Conservation (phyloP, 345 rosid species). For the Euphorbia peplus region DNA sequence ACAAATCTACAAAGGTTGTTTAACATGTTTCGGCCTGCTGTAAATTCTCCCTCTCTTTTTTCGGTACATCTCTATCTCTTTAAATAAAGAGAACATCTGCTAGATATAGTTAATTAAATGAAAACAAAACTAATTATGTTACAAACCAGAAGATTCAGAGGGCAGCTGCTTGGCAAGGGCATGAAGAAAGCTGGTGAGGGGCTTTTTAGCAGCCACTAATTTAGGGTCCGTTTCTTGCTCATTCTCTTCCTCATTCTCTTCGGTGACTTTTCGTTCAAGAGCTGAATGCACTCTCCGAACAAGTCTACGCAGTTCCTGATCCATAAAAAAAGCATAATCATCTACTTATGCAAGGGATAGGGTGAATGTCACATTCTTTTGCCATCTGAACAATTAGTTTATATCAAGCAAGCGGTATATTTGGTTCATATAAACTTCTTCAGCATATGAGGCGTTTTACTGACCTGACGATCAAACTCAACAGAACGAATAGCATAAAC, state of each 20-base stretch:
- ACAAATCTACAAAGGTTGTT: not conserved
- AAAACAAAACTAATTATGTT: not conserved
- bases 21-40: not conserved
- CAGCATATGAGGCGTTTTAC: constrained; percentile 19
- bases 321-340: constrained; percentile 1
- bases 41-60: too few species aligned
- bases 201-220: constrained; percentile 41
- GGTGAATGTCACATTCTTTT: not conserved
- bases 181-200: constrained; percentile 52
- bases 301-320: constrained; percentile 72
- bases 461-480: constrained; percentile 86
- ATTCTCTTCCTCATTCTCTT: constrained; percentile 44
- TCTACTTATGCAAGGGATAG: not conserved
- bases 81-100: not conserved
- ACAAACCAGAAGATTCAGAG: constrained; percentile 19
- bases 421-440: not conserved
- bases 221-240: constrained; percentile 38
- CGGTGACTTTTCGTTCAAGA: constrained; percentile 33
- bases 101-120: not conserved
- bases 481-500: constrained; percentile 57
- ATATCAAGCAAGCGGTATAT: not conserved
- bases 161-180: constrained; percentile 49
- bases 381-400: not conserved
- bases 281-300: constrained; percentile 57
- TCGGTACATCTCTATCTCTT: not conserved